A percentile compares a stretch with the other conserved stretches of the same genome.
phyloP scores from a whole-genome alignment of 2,329 filamentous ascomycete genomes.

The Diaporthe sp. region DNA sequence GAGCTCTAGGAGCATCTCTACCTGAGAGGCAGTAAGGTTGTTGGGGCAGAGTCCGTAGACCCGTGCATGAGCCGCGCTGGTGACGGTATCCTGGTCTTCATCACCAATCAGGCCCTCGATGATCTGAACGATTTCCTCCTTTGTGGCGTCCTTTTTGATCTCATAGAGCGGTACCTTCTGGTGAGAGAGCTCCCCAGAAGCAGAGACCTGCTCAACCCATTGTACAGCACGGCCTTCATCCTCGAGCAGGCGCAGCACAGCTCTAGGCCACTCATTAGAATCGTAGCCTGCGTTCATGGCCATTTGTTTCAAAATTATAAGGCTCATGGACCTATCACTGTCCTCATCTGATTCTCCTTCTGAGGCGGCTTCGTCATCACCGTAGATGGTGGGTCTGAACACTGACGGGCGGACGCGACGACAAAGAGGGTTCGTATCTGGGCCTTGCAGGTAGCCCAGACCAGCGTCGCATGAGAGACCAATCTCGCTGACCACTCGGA shows the following conservation, averaged over 20 bases:
- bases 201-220: slow-evolving; percentile 30
- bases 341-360: not conserved
- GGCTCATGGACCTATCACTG: slow-evolving; percentile 22
- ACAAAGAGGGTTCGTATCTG: slow-evolving; percentile 55
- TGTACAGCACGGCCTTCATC: slow-evolving; percentile 47
- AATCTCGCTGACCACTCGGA: slow-evolving; percentile 70
- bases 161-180: slow-evolving; percentile 40
- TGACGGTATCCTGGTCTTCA: not conserved
- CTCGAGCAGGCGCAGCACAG: slow-evolving; percentile 50
- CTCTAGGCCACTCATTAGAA: slow-evolving; percentile 48
- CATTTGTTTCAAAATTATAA: slow-evolving; percentile 52
- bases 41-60: slow-evolving; percentile 51
- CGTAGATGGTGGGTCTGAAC: slow-evolving; percentile 33
- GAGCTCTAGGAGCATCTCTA: slow-evolving; percentile 76
- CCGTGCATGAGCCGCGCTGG: slow-evolving; percentile 43
- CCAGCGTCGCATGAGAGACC: slow-evolving; percentile 76
- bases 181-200: slow-evolving; percentile 45
- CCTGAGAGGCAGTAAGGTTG: slow-evolving; percentile 71
- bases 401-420: slow-evolving; percentile 24
- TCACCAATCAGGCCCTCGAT: slow-evolving; percentile 28
- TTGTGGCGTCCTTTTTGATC: slow-evolving; percentile 16
- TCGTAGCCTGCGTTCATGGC: slow-evolving; percentile 52
- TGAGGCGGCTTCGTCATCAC: not conserved
- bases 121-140: slow-evolving; percentile 9
- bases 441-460: slow-evolving; percentile 75